These are phyloP conservation scores for Wickerhamiella domercqiae DNA, from an alignment of 805 yeast species.

Conservation along the genomic window DNA sequence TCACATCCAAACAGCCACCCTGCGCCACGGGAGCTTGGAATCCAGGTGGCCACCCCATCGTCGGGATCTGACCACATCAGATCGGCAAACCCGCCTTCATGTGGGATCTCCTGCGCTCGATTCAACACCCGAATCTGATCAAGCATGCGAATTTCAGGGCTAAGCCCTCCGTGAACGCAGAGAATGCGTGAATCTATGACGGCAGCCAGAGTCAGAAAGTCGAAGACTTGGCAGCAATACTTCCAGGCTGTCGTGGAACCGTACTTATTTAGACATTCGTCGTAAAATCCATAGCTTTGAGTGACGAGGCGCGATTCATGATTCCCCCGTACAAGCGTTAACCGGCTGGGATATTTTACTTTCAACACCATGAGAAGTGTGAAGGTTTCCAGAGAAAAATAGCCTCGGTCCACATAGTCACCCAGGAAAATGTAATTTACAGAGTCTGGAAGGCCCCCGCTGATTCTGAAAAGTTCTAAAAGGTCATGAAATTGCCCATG, in stretches of 20 bases:
- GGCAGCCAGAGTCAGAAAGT: conserved; percentile 85
- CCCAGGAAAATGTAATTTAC: conserved; percentile 80
- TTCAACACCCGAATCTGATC: conserved; percentile 90
- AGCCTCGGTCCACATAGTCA: conserved; percentile 97
- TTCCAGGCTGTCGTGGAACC: conserved; percentile 95
- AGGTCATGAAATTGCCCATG: conserved; percentile 97
- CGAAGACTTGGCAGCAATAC: conserved; percentile 91
- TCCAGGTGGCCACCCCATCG: conserved; percentile 87
- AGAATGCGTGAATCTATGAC: conserved; percentile 86
- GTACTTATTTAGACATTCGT: conserved; percentile 83
- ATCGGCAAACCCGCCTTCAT: conserved; percentile 97
- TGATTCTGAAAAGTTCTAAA: conserved; percentile 71
- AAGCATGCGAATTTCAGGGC: conserved; percentile 93
- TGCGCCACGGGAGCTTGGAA: conserved; percentile 94
- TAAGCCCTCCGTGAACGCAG: conserved; percentile 94
- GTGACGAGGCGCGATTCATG: conserved; percentile 96
- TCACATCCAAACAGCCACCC: conserved; percentile 95
- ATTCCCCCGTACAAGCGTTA: conserved; percentile 92
- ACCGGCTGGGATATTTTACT: conserved; percentile 68
- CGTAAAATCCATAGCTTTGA: conserved; percentile 97
- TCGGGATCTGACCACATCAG: conserved; percentile 97
- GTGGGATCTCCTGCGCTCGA: conserved; percentile 96
- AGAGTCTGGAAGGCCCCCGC: conserved; percentile 78
- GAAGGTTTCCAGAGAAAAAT: conserved; percentile 84
- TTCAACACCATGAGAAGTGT: conserved; percentile 86